Percentiles rank a stretch among this genome's conserved stretches.
Conservation (phyloP, 2,329 filamentous ascomycete genomes). For the Fusarium sp. region DNA sequence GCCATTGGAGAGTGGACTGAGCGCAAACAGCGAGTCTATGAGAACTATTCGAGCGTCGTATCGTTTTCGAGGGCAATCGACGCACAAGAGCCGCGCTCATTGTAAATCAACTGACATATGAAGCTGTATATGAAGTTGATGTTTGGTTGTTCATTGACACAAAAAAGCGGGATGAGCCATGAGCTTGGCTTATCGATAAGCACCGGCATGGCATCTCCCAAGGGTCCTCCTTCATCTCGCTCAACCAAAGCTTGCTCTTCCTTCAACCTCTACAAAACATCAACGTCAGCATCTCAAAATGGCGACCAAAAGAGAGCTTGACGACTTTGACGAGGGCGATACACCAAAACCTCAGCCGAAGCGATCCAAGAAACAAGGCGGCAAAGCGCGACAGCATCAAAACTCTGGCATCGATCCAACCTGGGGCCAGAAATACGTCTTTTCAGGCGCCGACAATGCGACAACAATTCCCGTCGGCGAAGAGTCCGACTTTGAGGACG, state of each 20-base stretch:
- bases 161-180: constrained; percentile 32
- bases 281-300: constrained; percentile 39
- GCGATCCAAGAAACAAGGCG: constrained; percentile 45
- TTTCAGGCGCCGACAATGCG: constrained; percentile 69
- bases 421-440: constrained; percentile 78
- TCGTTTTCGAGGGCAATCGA: constrained; percentile 31
- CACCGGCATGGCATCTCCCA: constrained; percentile 13
- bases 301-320: constrained; percentile 51
- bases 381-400: constrained; percentile 54
- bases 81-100: constrained; percentile 51
- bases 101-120: constrained; percentile 41
- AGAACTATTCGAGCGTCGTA: neutral
- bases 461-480: constrained; percentile 60
- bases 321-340: constrained; percentile 48
- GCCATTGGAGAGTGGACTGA: constrained; percentile 38
- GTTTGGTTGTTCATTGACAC: constrained; percentile 1
- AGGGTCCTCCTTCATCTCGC: constrained; percentile 23
- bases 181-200: constrained; percentile 40
- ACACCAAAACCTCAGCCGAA: constrained; percentile 43
- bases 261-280: constrained; percentile 15
- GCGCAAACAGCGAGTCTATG: constrained; percentile 1
- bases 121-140: constrained; percentile 19
- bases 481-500: constrained; percentile 74
- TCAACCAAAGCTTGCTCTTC: constrained; percentile 12
- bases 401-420: constrained; percentile 67